phyloP scores from a whole-genome alignment of 164 flowering plant genomes.

The Liriodendron chinense region DNA sequence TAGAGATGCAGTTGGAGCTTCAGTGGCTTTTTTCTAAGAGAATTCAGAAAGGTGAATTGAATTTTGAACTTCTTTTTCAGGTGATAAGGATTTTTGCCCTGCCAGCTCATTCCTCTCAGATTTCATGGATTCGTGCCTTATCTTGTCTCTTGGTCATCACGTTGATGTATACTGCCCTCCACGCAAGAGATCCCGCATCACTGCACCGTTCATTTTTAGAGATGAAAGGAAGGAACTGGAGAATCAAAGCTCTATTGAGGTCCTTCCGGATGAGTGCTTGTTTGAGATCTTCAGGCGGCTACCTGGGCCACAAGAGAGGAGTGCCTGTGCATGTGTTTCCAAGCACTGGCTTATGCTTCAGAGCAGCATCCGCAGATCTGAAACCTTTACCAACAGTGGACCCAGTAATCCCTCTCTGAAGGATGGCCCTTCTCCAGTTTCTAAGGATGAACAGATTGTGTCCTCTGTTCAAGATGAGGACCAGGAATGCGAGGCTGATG shows the following conservation, averaged over 20 bases:
- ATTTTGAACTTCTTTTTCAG: constrained; percentile 19
- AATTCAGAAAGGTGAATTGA: background rate
- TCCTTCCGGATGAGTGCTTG: constrained; percentile 84
- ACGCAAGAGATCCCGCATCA: constrained; percentile 36
- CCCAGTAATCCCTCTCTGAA: background rate
- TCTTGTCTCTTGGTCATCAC: constrained; percentile 24
- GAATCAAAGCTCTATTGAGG: constrained; percentile 44
- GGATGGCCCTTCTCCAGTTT: background rate
- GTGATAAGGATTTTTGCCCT: constrained; percentile 26
- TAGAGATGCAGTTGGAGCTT: background rate
- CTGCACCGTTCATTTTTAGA: constrained; percentile 27
- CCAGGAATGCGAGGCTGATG: constrained; percentile 39
- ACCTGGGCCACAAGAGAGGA: constrained; percentile 49
- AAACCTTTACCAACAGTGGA: constrained; percentile 25
- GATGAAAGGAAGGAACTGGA: constrained; percentile 21
- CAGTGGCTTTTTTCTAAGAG: background rate
- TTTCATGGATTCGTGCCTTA: constrained; percentile 25
- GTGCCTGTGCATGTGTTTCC: constrained; percentile 70
- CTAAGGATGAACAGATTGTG: constrained; percentile 23
- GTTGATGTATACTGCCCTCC: constrained; percentile 38
- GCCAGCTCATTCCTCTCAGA: constrained; percentile 23
- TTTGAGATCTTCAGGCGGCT: constrained; percentile 75
- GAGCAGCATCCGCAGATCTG: constrained; percentile 47
- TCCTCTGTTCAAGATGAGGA: constrained; percentile 23
- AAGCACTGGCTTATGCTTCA: constrained; percentile 70